Conservation (phyloP, 495 filamentous ascomycete genomes). For the Neurospora tetrasperma region DNA sequence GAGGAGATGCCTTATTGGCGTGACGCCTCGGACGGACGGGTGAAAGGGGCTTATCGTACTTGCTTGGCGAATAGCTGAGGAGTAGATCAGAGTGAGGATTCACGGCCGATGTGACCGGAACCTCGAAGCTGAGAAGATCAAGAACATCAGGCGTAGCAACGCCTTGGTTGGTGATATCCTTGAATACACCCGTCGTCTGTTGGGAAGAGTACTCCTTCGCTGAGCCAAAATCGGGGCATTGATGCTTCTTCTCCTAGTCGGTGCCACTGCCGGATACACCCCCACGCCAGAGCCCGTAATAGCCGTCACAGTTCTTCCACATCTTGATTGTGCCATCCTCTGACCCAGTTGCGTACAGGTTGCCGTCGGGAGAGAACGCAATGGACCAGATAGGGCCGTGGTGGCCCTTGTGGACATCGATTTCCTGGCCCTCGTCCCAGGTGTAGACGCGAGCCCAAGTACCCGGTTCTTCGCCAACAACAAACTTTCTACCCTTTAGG, state of each 20-base stretch:
- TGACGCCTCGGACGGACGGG: not conserved
- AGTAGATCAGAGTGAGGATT: constrained; percentile 6
- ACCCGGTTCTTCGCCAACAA: constrained; percentile 78
- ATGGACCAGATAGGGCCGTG: constrained; percentile 96
- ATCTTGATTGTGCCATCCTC: constrained; percentile 97
- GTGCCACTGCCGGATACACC: constrained; percentile 20
- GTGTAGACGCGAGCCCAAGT: constrained; percentile 93
- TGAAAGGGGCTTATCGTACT: not conserved
- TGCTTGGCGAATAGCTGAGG: constrained; percentile 6
- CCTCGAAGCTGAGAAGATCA: constrained; percentile 8
- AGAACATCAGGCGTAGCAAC: not conserved
- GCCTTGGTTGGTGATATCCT: not conserved
- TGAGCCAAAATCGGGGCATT: constrained; percentile 6
- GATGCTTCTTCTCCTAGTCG: constrained; percentile 19
- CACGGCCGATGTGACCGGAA: not conserved
- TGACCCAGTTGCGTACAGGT: constrained; percentile 89
- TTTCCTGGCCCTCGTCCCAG: constrained; percentile 68
- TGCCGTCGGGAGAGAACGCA: constrained; percentile 87
- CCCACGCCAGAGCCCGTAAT: constrained; percentile 44
- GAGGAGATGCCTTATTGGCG: constrained; percentile 1
- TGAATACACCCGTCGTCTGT: not conserved
- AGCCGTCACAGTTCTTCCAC: constrained; percentile 52
- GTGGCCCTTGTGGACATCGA: constrained; percentile 92
- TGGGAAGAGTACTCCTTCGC: constrained; percentile 5
- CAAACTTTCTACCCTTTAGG: constrained; percentile 64